Conservation (phyloP, 352 stramenopile genomes). For the Phytophthora brassicae region DNA sequence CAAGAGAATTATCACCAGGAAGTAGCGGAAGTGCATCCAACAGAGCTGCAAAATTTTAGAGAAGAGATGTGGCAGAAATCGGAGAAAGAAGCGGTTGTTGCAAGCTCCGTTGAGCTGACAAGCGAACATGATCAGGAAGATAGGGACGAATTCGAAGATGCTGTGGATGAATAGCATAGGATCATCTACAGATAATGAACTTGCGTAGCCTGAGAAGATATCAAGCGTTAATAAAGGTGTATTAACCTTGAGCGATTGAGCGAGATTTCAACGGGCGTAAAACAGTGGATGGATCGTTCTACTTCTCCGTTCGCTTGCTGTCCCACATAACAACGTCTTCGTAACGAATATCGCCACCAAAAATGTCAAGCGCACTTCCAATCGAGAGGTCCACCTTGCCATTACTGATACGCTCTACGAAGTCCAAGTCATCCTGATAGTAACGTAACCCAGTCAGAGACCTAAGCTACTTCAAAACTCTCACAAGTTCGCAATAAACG, state of each 20-base stretch:
- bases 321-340: constrained; percentile 94
- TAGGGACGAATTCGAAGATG: constrained; percentile 39
- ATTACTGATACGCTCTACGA: constrained; percentile 91
- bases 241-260: background rate
- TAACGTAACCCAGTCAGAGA: background rate
- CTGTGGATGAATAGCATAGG: constrained; percentile 21
- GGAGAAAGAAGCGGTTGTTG: background rate
- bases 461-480: background rate
- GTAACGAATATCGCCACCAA: constrained; percentile 94
- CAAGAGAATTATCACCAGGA: constrained; percentile 17
- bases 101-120: background rate
- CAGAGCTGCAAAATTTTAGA: constrained; percentile 4
- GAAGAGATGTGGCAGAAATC: constrained; percentile 3
- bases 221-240: background rate
- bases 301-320: constrained; percentile 28
- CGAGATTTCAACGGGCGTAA: background rate
- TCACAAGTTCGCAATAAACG: background rate
- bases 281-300: background rate
- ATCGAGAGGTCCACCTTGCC: constrained; percentile 98
- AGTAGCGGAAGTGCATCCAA: constrained; percentile 9
- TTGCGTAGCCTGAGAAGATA: background rate
- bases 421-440: constrained; percentile 90
- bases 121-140: constrained; percentile 1
- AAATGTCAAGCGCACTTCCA: constrained; percentile 97
- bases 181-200: background rate